Evolutionary conservation across 768 basidiomycete species (phyloP).

Genomic region (Lactifluus pinguis): DNA sequence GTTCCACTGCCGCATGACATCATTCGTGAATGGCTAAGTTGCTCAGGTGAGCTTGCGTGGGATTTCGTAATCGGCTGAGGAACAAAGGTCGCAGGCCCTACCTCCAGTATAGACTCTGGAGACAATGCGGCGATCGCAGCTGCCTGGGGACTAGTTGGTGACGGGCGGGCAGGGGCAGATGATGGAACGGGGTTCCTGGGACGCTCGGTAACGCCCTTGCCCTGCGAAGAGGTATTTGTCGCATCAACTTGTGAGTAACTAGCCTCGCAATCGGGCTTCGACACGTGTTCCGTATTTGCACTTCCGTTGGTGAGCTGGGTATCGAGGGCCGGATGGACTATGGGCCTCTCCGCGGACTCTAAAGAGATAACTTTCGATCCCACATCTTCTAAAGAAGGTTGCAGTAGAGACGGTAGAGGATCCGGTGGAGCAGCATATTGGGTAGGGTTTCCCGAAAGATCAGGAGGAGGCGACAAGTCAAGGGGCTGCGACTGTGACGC

Average conservation of each 20-base stretch:
- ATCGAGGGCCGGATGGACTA: neutral
- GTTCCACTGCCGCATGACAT: neutral
- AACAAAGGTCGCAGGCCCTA: neutral
- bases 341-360: neutral
- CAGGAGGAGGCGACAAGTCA: neutral
- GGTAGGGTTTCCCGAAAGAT: neutral
- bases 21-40: neutral
- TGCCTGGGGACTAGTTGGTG: neutral
- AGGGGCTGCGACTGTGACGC: constrained; percentile 11
- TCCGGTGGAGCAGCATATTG: neutral
- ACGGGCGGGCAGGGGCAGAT: neutral
- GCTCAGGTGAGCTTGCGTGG: neutral
- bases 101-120: neutral
- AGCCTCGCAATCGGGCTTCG: neutral
- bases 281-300: neutral
- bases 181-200: neutral
- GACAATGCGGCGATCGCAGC: neutral
- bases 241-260: neutral
- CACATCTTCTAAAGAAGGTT: neutral
- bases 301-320: neutral
- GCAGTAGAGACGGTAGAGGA: neutral
- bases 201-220: neutral
- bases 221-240: neutral
- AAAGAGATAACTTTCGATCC: neutral
- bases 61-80: neutral